phyloP scores from a whole-genome alignment of 2,329 filamentous ascomycete genomes.

The Aspergillus pseudoterreus region DNA sequence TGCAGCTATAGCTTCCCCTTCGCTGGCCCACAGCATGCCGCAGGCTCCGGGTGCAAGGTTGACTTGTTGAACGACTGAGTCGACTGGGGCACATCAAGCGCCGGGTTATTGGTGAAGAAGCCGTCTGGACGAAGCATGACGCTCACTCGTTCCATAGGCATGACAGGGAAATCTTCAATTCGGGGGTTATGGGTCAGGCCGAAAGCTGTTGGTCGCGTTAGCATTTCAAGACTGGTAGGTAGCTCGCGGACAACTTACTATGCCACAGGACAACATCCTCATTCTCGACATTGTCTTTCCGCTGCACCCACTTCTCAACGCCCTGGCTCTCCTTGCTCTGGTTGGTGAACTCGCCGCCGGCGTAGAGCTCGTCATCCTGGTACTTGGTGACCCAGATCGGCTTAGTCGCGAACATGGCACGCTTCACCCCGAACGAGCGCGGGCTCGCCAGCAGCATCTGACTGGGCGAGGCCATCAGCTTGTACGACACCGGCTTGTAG shows the following conservation, averaged over 20 bases:
- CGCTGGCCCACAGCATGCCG: slow-evolving; percentile 19
- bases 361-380: slow-evolving; percentile 50
- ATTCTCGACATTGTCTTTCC: slow-evolving; percentile 49
- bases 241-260: slow-evolving; percentile 23
- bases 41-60: slow-evolving; percentile 27
- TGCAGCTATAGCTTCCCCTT: slow-evolving; percentile 24
- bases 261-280: slow-evolving; percentile 41
- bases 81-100: slow-evolving; percentile 44
- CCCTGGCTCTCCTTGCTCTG: slow-evolving; percentile 53
- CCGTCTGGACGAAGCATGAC: slow-evolving; percentile 49
- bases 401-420: slow-evolving; percentile 51
- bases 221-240: not conserved
- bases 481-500: slow-evolving; percentile 48
- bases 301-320: slow-evolving; percentile 49
- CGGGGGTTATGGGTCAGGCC: slow-evolving; percentile 62
- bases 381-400: slow-evolving; percentile 55
- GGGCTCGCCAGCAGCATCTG: slow-evolving; percentile 50
- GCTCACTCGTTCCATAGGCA: slow-evolving; percentile 56
- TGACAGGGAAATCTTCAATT: slow-evolving; percentile 64
- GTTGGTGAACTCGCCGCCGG: slow-evolving; percentile 50
- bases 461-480: slow-evolving; percentile 45
- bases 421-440: slow-evolving; percentile 42
- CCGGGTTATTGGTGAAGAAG: slow-evolving; percentile 50
- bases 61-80: slow-evolving; percentile 39
- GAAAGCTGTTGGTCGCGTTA: slow-evolving; percentile 26